These are phyloP conservation scores for Penicillium polonicum DNA, from an alignment of 2,329 filamentous ascomycete species.

Conservation along the genomic window DNA sequence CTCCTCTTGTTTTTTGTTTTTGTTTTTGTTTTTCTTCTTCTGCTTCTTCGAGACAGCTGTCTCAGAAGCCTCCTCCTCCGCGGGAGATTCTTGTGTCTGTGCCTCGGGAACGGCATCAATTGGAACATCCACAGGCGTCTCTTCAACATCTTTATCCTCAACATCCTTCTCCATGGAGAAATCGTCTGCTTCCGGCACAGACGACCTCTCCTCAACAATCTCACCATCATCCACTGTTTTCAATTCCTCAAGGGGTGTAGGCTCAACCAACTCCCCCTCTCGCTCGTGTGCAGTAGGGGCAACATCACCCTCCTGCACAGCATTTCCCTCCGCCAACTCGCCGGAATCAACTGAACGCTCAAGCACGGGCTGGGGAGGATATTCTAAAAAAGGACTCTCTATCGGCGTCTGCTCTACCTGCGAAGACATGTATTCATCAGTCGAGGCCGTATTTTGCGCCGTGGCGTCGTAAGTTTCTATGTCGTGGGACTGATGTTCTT, in stretches of 20 bases:
- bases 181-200: conserved; percentile 7
- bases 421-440: conserved; percentile 46
- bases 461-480: conserved; percentile 36
- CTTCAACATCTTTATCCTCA: conserved; percentile 6
- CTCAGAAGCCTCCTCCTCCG: conserved; percentile 12
- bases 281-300: neutral
- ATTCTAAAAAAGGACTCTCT: conserved; percentile 34
- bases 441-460: conserved; percentile 43
- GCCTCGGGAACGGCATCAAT: conserved; percentile 4
- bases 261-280: conserved; percentile 7
- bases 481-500: conserved; percentile 47
- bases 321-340: conserved; percentile 17
- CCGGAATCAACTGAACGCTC: conserved; percentile 25
- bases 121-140: conserved; percentile 6
- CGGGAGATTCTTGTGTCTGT: neutral
- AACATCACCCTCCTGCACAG: conserved; percentile 11
- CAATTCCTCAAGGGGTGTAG: neutral
- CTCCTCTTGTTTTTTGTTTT: conserved; percentile 13
- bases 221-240: neutral
- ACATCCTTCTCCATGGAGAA: conserved; percentile 1
- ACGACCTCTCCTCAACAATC: neutral
- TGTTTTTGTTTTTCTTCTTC: conserved; percentile 26
- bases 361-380: conserved; percentile 34
- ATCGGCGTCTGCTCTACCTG: conserved; percentile 43
- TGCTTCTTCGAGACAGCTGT: conserved; percentile 17